Conservation (phyloP, 2,329 filamentous ascomycete species). For the Pestalotiopsis sp. region DNA sequence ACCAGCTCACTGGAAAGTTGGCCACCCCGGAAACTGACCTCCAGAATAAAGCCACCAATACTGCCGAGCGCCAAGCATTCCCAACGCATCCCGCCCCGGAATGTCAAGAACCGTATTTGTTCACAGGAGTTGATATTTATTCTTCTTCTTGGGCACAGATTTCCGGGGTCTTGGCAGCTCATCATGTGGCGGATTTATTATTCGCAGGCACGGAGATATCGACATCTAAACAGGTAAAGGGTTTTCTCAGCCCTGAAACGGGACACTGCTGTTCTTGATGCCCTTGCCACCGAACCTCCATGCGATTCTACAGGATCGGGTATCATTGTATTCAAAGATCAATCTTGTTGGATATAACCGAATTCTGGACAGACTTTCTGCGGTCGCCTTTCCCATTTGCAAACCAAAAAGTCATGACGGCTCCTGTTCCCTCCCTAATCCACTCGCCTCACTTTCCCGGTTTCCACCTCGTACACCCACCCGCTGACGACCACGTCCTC, state of each 20-base stretch:
- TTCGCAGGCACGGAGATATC: too few relatives aligned
- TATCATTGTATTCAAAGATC: too few relatives aligned
- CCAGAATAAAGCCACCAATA: conserved; percentile 9
- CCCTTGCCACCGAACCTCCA: too few relatives aligned
- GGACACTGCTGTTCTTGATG: too few relatives aligned
- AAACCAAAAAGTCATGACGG: not conserved
- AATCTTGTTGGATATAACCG: too few relatives aligned
- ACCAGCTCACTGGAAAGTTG: not conserved
- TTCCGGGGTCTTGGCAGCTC: not conserved
- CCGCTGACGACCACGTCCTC: conserved; percentile 26
- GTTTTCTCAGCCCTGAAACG: too few relatives aligned
- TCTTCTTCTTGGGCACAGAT: not conserved
- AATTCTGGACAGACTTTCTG: too few relatives aligned
- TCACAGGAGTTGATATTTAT: not conserved
- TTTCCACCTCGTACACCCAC: conserved; percentile 74
- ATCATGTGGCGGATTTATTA: too few relatives aligned
- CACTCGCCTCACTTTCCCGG: conserved; percentile 60
- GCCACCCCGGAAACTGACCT: not conserved
- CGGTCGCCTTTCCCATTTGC: too few relatives aligned
- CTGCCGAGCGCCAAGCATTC: conserved; percentile 4
- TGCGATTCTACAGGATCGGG: too few relatives aligned
- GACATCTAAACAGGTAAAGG: too few relatives aligned
- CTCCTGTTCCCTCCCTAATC: conserved; percentile 28
- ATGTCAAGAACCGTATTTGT: not conserved
- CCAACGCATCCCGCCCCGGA: conserved; percentile 1